phyloP scores from a whole-genome alignment of 352 stramenopile genomes.

The Phytopythium cucurbitacearum region DNA sequence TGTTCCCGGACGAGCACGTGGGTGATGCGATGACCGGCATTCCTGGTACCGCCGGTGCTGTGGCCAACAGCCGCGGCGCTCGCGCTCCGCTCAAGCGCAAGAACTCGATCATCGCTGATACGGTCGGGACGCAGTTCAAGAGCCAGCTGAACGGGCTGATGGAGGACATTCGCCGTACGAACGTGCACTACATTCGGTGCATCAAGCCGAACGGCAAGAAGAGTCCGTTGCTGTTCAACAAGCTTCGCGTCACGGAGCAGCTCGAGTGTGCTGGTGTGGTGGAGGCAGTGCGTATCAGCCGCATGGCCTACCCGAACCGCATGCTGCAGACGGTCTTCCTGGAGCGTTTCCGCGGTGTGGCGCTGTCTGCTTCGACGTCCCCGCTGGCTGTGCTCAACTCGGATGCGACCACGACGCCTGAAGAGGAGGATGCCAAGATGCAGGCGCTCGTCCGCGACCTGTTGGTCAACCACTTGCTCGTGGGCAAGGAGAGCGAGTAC shows the following conservation, averaged over 20 bases:
- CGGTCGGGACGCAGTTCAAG: conserved; percentile 91
- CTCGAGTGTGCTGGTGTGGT: conserved; percentile 97
- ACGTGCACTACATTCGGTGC: conserved; percentile 98
- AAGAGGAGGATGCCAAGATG: conserved; percentile 33
- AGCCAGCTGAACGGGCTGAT: conserved; percentile 92
- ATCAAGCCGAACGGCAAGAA: conserved; percentile 98
- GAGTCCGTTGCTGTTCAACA: conserved; percentile 84
- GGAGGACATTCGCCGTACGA: conserved; percentile 92
- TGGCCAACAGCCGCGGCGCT: conserved; percentile 15
- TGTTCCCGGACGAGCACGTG: conserved; percentile 72
- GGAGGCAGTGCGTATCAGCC: conserved; percentile 96
- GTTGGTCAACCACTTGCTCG: conserved; percentile 56
- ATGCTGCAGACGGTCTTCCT: conserved; percentile 88
- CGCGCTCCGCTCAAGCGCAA: conserved; percentile 56
- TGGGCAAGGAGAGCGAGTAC: conserved; percentile 59
- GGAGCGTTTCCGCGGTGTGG: conserved; percentile 77
- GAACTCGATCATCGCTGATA: conserved; percentile 80
- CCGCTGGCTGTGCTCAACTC: conserved; percentile 7
- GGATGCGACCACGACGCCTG: conserved; percentile 27
- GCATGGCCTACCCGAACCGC: conserved; percentile 97
- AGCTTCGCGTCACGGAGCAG: conserved; percentile 94
- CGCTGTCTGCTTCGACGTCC: conserved; percentile 6
- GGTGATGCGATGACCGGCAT: conserved; percentile 43
- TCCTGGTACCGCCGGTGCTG: conserved; percentile 13
- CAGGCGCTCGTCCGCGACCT: conserved; percentile 39